Evolutionary conservation across 2,329 filamentous ascomycete species (phyloP).

Genomic region (Fusarium circinatum): DNA sequence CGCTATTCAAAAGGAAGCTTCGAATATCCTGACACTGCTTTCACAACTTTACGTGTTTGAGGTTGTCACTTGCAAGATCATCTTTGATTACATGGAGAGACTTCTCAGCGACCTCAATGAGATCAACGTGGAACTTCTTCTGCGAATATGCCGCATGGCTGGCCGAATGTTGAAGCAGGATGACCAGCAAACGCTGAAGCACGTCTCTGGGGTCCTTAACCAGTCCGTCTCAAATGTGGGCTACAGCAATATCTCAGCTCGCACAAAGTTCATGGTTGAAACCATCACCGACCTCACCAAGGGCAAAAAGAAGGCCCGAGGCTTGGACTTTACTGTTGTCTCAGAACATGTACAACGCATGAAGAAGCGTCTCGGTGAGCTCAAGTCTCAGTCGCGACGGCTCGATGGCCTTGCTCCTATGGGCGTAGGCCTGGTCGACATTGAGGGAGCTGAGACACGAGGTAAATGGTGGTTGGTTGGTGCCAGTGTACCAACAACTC

Average conservation of each 20-base stretch:
- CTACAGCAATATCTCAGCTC: slow-evolving; percentile 78
- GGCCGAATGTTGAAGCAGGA: slow-evolving; percentile 88
- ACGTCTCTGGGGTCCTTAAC: slow-evolving; percentile 84
- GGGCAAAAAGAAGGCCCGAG: slow-evolving; percentile 84
- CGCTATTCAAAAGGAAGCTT: slow-evolving; percentile 51
- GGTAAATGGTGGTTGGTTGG: slow-evolving; percentile 99
- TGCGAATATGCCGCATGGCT: slow-evolving; percentile 84
- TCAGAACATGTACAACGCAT: slow-evolving; percentile 88
- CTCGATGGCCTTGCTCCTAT: slow-evolving; percentile 83
- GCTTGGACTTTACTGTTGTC: slow-evolving; percentile 75
- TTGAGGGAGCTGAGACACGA: slow-evolving; percentile 83
- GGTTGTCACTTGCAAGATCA: slow-evolving; percentile 80
- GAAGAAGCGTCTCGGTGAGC: slow-evolving; percentile 84
- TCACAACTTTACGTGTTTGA: slow-evolving; percentile 94
- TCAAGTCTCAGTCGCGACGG: slow-evolving; percentile 68
- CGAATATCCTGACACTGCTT: slow-evolving; percentile 84
- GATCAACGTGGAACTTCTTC: slow-evolving; percentile 85
- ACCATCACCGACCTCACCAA: slow-evolving; percentile 95
- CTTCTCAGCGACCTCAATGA: slow-evolving; percentile 82
- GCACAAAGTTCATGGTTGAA: slow-evolving; percentile 98
- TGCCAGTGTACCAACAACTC: slow-evolving; percentile 78
- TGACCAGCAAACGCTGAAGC: slow-evolving; percentile 87
- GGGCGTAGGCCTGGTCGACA: slow-evolving; percentile 82
- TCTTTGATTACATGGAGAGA: slow-evolving; percentile 90
- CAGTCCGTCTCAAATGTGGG: slow-evolving; percentile 75